Percentiles rank a stretch among this genome's conserved stretches.
Evolutionary conservation across 2,329 filamentous ascomycete species (phyloP).

Genomic region (Amesomyces nigricolor): DNA sequence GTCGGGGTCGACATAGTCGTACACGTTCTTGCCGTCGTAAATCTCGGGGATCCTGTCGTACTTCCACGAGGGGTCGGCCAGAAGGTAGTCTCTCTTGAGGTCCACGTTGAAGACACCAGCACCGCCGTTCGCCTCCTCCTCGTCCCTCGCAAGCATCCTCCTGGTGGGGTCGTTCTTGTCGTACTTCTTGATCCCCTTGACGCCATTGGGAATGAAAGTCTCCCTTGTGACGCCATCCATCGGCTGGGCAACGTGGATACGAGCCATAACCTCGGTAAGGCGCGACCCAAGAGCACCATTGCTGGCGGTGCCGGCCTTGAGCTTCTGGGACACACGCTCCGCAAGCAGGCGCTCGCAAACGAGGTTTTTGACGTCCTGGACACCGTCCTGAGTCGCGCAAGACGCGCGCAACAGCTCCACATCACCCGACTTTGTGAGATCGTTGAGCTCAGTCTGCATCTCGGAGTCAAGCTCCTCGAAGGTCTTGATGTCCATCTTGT

Average conservation of each 20-base stretch:
- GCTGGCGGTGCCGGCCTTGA: constrained; percentile 80
- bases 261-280: constrained; percentile 81
- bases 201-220: constrained; percentile 80
- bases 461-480: constrained; percentile 82
- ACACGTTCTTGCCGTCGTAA: constrained; percentile 92
- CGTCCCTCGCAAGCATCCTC: constrained; percentile 71
- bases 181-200: constrained; percentile 78
- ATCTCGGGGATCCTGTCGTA: constrained; percentile 93
- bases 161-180: constrained; percentile 85
- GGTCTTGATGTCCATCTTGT: constrained; percentile 92
- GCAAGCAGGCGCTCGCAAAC: constrained; percentile 91
- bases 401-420: constrained; percentile 91
- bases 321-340: constrained; percentile 88
- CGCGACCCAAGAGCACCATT: constrained; percentile 72
- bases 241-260: constrained; percentile 96
- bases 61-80: constrained; percentile 90
- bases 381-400: constrained; percentile 89
- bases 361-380: constrained; percentile 91
- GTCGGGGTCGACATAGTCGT: constrained; percentile 94
- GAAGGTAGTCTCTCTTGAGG: constrained; percentile 78
- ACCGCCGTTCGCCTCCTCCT: constrained; percentile 88
- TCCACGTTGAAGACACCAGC: constrained; percentile 96
- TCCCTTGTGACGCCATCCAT: constrained; percentile 74
- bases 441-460: constrained; percentile 70
- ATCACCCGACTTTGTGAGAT: constrained; percentile 77